phyloP scores from a whole-genome alignment of 2,329 filamentous ascomycete genomes.

The Pseudohalonectria lignicola region DNA sequence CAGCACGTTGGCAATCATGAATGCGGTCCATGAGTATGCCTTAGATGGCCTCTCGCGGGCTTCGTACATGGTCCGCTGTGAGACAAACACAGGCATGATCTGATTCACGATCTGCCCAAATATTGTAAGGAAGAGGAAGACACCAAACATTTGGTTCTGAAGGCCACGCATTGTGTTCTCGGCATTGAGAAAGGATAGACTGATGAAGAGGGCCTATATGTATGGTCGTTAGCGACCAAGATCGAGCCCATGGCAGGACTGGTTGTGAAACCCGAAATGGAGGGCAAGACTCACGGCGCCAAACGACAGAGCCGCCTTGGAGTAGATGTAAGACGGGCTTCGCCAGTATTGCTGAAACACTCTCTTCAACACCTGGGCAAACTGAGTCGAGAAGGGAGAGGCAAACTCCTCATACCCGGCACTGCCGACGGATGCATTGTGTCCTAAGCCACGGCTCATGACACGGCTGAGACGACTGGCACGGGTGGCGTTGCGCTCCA shows the following conservation, averaged over 20 bases:
- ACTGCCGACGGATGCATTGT: constrained; percentile 22
- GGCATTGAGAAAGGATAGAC: constrained; percentile 68
- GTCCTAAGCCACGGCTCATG: constrained; percentile 8
- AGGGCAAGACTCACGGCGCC: constrained; percentile 21
- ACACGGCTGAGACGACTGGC: no score
- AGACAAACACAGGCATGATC: constrained; percentile 78
- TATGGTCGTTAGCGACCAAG: not conserved
- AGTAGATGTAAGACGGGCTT: constrained; percentile 79
- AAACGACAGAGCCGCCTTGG: constrained; percentile 60
- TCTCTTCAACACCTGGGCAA: no score
- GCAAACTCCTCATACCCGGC: constrained; percentile 65
- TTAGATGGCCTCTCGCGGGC: constrained; percentile 76
- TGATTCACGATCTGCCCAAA: constrained; percentile 73
- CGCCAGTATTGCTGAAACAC: no score
- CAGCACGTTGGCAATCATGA: constrained; percentile 72
- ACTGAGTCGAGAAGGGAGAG: constrained; percentile 58
- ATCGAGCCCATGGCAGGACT: no score
- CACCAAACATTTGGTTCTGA: constrained; percentile 77
- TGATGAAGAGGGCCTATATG: constrained; percentile 60
- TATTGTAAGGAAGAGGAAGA: constrained; percentile 75
- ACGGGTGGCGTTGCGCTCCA: no score
- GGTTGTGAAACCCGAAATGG: not conserved
- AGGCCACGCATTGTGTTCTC: constrained; percentile 65
- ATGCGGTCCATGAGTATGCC: constrained; percentile 76
- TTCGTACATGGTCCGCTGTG: constrained; percentile 73